Base-by-base conservation (phyloP, 768 basidiomycete genomes). In the Russula emetica region DNA sequence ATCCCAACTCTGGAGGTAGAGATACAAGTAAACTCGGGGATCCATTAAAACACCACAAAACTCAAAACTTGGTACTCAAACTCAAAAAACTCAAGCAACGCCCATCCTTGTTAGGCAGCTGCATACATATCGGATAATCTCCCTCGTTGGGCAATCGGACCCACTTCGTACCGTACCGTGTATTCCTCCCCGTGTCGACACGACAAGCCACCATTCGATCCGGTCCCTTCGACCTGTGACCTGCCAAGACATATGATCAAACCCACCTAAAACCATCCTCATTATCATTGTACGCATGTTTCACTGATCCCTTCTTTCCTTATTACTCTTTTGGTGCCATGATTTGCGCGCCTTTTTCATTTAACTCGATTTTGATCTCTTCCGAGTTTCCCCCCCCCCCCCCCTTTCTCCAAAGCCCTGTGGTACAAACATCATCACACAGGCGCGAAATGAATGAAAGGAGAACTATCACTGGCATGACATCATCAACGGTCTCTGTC, bases 311-410 rank as follows among this genome's bases (percentile, higher is more conserved):
- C 57, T 45, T 32, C 3, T 20, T 50, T 50, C 18, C 57, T 16
- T 22, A n/a, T 18, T 22, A n/a, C 57, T 44, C 1, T 28, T 52
- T 40, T 32, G 34, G 52, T 52, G 26, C 20, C 28, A 38, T 59
- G 24, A 40, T 59, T 14, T 50, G 30, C 49, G 50, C 50, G 59
- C 59, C 36, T 22, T 52, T 44, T 44, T 40, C 22, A 49, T 49
- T 18, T 18, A 13, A n/a, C 18, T 7, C 6, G 38, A 40, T 18
- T 40, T 18, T 26, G 9, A 26, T 26, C 22, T 9, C n/a, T 24
- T n/a, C n/a, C n/a, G n/a, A n/a, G n/a, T n/a, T n/a, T n/a, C 20
- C 18, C 45, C 22, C 24, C 13, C n/a, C n/a, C n/a, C n/a, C n/a
- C n/a, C n/a, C n/a, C n/a, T n/a, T n/a, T n/a, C n/a, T n/a, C n/a